These are phyloP conservation scores for Rhodotorula sp. DNA, from an alignment of 1,284 basidiomycete species.

Conservation along the genomic window DNA sequence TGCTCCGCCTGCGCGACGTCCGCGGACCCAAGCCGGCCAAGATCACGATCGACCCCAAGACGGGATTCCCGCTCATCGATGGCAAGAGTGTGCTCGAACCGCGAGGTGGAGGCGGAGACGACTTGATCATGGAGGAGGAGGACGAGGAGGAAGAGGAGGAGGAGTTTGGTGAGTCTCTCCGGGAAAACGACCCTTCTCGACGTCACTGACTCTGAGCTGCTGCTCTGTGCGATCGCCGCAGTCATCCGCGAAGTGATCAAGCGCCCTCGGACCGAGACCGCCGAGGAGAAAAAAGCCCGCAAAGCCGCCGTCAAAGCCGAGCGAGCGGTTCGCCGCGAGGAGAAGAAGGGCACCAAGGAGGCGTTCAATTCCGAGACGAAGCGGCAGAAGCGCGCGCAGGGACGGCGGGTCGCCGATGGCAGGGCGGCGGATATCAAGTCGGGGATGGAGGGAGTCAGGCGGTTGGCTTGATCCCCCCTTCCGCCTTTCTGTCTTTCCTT, in stretches of 20 bases:
- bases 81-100: slow-evolving; percentile 29
- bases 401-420: slow-evolving; percentile 32
- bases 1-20: slow-evolving; percentile 65
- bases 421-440: slow-evolving; percentile 35
- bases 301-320: slow-evolving; percentile 85
- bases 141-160: slow-evolving; percentile 35
- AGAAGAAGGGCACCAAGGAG: slow-evolving; percentile 78
- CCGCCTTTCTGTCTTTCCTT: background rate
- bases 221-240: background rate
- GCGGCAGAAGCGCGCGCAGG: slow-evolving; percentile 55
- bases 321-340: slow-evolving; percentile 64
- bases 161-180: slow-evolving; percentile 26
- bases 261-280: slow-evolving; percentile 74
- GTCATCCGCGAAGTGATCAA: slow-evolving; percentile 52
- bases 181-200: no score
- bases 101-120: slow-evolving; percentile 27
- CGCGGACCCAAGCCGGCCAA: slow-evolving; percentile 50
- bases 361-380: slow-evolving; percentile 72
- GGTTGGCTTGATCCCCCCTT: slow-evolving; percentile 24
- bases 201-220: no score
- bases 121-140: slow-evolving; percentile 36
- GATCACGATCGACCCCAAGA: slow-evolving; percentile 69
- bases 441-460: slow-evolving; percentile 32
- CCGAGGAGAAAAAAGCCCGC: slow-evolving; percentile 80
- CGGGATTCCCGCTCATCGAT: slow-evolving; percentile 65